Evolutionary conservation across 2,329 filamentous ascomycete species (phyloP), one percentile per base, ranked within the genome.

Genomic region (Cadophora luteo-olivacea): DNA sequence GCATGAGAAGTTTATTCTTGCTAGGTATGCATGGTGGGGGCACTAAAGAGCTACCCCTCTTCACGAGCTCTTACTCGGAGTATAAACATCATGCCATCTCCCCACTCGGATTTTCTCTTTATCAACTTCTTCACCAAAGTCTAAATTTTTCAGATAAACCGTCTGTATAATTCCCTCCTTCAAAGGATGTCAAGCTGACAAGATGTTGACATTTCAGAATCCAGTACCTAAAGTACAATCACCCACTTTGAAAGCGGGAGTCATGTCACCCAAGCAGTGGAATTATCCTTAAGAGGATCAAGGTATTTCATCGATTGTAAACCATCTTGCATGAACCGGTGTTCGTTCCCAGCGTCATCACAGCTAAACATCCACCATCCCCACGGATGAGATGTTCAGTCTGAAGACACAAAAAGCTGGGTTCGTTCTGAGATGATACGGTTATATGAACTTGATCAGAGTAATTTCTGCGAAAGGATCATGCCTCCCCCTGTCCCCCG

Each of bases 391-490:
- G 72, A 77, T 77, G 72, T 57, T 24, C 48, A 48, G 73, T 58
- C 67, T 72, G 71, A 60, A 67, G 72, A 65, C 68, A 38, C n/a
- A 69, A 36, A 36, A 72, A 70, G 69, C 72, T 72, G 72, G 73
- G 75, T 77, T 82, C 81, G 83, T 83, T 85, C 88, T 93, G 91
- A 95, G 92, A 96, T 89, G 89, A 96, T 91, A 96, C 92, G 92
- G 93, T 91, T 85, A 73, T 68, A 85, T 62, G 84, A 93, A 95
- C 92, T 95, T 95, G 92, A 95, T 94, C 92, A 93, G 92, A 93
- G 94, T 95, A 95, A 96, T 96, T 93, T 93, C 92, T 94, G 94
- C 94, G 94, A 94, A 96, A 97, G 94, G 91, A 97, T 96, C 93
- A 97, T 97, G 93, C 92, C 87, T 87, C 86, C 84, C 83, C 82